phyloP scores from a whole-genome alignment of 2,329 filamentous ascomycete species.

The Hymenoscyphus occultus region DNA sequence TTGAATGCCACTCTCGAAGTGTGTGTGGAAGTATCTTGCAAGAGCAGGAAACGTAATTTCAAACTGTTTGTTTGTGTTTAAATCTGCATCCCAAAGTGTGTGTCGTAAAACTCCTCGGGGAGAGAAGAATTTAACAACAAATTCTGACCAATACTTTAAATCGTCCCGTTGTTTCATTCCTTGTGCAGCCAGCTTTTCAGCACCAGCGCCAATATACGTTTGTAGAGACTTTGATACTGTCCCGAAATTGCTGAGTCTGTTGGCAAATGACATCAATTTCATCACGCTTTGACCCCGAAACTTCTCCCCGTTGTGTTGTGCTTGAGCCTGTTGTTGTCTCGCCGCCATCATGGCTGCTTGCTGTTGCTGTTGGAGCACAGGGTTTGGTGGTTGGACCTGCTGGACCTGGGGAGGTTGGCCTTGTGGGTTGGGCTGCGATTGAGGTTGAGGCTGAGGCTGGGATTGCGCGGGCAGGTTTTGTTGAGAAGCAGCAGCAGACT shows the following conservation, averaged over 20 bases:
- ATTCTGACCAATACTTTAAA: constrained; percentile 72
- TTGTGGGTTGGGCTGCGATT: constrained; percentile 35
- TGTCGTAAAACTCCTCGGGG: constrained; percentile 73
- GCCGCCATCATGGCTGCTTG: constrained; percentile 26
- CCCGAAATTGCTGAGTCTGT: constrained; percentile 57
- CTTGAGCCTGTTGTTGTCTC: constrained; percentile 34
- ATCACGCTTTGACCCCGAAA: constrained; percentile 55
- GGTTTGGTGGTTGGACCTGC: constrained; percentile 41
- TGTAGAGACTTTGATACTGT: constrained; percentile 41
- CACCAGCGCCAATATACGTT: constrained; percentile 27
- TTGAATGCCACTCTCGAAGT: constrained; percentile 82
- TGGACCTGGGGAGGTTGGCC: constrained; percentile 40
- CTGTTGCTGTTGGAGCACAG: constrained; percentile 42
- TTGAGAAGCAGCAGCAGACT: constrained; percentile 36
- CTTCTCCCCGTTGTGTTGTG: constrained; percentile 40
- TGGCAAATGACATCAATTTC: constrained; percentile 60
- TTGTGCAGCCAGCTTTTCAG: constrained; percentile 37
- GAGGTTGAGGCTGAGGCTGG: constrained; percentile 42
- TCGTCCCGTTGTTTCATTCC: constrained; percentile 62
- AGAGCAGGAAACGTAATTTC: constrained; percentile 81
- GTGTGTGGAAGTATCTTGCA: constrained; percentile 83
- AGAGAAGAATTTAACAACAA: constrained; percentile 81
- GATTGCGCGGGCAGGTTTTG: constrained; percentile 43
- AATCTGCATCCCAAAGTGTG: constrained; percentile 58
- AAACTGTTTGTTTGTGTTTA: constrained; percentile 67